Percentiles rank a stretch among this genome's conserved stretches.
Conservation (phyloP, 306 rosid genomes). For the Castanea crenata region DNA sequence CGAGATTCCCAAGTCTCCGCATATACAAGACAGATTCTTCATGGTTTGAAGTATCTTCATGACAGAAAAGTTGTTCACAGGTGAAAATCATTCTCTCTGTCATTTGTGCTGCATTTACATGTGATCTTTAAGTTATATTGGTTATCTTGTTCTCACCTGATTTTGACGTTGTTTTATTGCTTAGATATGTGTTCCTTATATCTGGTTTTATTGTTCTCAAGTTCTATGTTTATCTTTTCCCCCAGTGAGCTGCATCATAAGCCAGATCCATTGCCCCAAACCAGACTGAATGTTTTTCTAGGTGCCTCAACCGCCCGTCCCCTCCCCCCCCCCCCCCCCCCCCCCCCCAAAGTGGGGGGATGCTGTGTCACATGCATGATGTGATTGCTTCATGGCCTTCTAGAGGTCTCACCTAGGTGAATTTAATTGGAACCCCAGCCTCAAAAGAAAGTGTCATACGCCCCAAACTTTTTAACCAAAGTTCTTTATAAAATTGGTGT, state of each 20-base stretch:
- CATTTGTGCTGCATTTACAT: slow-evolving; percentile 3
- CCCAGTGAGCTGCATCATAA: background rate
- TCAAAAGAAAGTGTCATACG: background rate
- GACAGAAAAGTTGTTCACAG: slow-evolving; percentile 88
- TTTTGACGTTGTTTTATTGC: background rate
- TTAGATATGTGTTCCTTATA: background rate
- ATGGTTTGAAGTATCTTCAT: slow-evolving; percentile 92
- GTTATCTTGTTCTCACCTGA: background rate
- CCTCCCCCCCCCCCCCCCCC: too few relatives aligned
- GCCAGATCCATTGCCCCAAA: too few relatives aligned
- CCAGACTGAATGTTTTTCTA: background rate
- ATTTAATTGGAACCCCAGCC: background rate
- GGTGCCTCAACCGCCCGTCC: too few relatives aligned
- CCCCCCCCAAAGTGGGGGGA: too few relatives aligned
- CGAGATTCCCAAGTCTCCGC: slow-evolving; percentile 81
- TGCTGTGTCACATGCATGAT: too few relatives aligned
- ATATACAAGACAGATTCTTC: slow-evolving; percentile 86
- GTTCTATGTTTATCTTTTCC: background rate
- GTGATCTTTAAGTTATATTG: background rate
- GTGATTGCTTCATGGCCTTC: background rate
- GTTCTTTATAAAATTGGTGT: background rate
- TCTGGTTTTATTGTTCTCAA: background rate
- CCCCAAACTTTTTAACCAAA: background rate
- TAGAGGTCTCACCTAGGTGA: background rate
- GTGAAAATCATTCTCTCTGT: slow-evolving; percentile 32